Evolutionary conservation across 1,284 basidiomycete genomes (phyloP).

Genomic region (Papiliotrema nemorosa): DNA sequence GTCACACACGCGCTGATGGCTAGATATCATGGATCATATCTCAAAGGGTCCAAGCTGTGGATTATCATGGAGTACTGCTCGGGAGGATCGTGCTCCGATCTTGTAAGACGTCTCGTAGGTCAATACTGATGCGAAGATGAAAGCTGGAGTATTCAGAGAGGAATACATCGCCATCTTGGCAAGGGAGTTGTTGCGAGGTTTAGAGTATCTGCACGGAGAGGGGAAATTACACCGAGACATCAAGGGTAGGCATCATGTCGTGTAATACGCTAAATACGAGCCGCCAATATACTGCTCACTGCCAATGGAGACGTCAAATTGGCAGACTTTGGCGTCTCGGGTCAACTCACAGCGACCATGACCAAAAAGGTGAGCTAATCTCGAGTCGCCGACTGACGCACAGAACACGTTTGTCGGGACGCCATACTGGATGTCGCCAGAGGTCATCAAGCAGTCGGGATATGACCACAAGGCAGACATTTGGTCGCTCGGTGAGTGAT

Average conservation of each 20-base stretch:
- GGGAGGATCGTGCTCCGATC: slow-evolving; percentile 55
- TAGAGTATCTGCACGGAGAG: slow-evolving; percentile 90
- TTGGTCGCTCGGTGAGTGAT: slow-evolving; percentile 71
- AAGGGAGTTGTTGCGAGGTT: slow-evolving; percentile 81
- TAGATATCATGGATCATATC: slow-evolving; percentile 90
- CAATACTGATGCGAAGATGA: slow-evolving; percentile 66
- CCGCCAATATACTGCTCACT: slow-evolving; percentile 70
- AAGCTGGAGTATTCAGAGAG: slow-evolving; percentile 93
- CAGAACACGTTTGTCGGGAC: slow-evolving; percentile 94
- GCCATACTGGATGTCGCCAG: slow-evolving; percentile 98
- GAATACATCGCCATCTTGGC: slow-evolving; percentile 98
- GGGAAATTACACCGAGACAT: slow-evolving; percentile 98
- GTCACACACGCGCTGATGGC: slow-evolving; percentile 15
- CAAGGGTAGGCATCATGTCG: slow-evolving; percentile 64
- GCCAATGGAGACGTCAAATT: slow-evolving; percentile 93
- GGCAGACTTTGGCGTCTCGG: slow-evolving; percentile 97
- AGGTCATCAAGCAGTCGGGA: slow-evolving; percentile 98
- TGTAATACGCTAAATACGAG: slow-evolving; percentile 5
- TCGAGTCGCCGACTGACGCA: not conserved
- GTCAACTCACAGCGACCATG: slow-evolving; percentile 92
- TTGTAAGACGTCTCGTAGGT: slow-evolving; percentile 39
- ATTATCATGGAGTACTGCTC: slow-evolving; percentile 94
- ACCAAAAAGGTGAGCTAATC: slow-evolving; percentile 69
- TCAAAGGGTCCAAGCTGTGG: slow-evolving; percentile 95
- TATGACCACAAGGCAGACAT: slow-evolving; percentile 99